A percentile compares a stretch with the other conserved stretches of the same genome.
Conservation (phyloP, 2,329 filamentous ascomycete species). For the Trichophyton benhamiae region DNA sequence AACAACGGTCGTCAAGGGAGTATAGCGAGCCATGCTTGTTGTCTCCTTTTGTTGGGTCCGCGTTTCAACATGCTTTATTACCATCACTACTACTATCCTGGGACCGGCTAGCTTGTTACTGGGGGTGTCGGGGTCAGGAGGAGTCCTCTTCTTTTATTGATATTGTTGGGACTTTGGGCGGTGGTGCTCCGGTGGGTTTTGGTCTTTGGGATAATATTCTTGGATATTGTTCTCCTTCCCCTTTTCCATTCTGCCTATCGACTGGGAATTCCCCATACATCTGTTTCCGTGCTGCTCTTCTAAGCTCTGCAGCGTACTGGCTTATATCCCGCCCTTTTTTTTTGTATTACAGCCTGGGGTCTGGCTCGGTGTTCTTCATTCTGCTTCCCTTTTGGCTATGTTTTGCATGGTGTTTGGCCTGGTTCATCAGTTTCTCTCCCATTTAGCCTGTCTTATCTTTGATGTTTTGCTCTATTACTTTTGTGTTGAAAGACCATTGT, state of each 20-base stretch:
- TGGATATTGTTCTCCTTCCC: constrained; percentile 12
- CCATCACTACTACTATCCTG: neutral
- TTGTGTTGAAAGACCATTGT: neutral
- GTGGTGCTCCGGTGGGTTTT: neutral
- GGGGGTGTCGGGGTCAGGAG: too few relatives aligned
- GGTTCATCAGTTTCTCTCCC: neutral
- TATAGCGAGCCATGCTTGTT: constrained; percentile 42
- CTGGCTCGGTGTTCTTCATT: neutral
- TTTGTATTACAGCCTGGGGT: neutral
- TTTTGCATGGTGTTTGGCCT: constrained; percentile 3
- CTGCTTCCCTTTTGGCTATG: neutral
- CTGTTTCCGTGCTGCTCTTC: neutral
- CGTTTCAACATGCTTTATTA: neutral
- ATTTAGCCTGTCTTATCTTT: constrained; percentile 1
- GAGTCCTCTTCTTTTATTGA: neutral
- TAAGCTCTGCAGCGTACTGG: neutral
- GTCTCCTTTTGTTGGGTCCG: neutral
- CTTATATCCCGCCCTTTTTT: neutral
- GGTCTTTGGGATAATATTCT: neutral
- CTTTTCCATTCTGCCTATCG: constrained; percentile 11
- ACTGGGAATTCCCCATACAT: constrained; percentile 7
- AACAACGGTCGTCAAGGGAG: constrained; percentile 85
- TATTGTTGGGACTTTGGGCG: neutral
- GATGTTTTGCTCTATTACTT: neutral
- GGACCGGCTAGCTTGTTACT: neutral